Conservation (phyloP, 305 asterid genomes). For the Euphrasia arctica region DNA sequence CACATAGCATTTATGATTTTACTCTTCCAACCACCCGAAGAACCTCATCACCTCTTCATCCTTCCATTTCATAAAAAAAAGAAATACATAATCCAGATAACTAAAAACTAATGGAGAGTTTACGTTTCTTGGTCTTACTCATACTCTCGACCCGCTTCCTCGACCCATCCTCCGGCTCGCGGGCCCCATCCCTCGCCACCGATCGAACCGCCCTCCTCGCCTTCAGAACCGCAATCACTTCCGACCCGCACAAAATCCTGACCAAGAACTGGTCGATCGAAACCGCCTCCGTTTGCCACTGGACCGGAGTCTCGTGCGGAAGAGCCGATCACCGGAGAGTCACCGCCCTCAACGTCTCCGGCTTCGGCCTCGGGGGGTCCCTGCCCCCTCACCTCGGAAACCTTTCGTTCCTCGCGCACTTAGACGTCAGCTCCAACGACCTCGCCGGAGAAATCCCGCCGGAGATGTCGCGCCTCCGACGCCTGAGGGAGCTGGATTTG, state of each 20-base stretch:
- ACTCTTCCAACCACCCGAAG: too few species aligned
- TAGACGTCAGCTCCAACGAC: conserved; percentile 40
- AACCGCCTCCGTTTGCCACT: conserved; percentile 26
- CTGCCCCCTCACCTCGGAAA: conserved; percentile 45
- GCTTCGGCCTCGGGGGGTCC: conserved; percentile 34
- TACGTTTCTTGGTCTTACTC: too few species aligned
- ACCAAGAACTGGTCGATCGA: conserved; percentile 25
- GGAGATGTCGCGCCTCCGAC: too few species aligned
- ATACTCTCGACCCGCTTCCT: too few species aligned
- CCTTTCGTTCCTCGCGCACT: conserved; percentile 39
- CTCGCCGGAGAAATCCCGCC: not conserved
- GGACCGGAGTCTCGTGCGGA: conserved; percentile 29
- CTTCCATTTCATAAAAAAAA: too few species aligned
- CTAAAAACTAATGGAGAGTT: too few species aligned
- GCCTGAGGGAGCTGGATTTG: too few species aligned
- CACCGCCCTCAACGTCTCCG: conserved; percentile 35
- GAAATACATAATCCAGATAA: too few species aligned
- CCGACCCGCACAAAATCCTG: conserved; percentile 18
- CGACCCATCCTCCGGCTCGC: too few species aligned
- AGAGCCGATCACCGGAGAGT: conserved; percentile 26
- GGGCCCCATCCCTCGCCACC: not conserved
- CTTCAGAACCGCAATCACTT: conserved; percentile 26
- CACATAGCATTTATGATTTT: too few species aligned
- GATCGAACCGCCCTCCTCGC: conserved; percentile 28
- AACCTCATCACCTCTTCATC: too few species aligned